Conservation (phyloP, 2,329 filamentous ascomycete genomes). For the Stachybotrys echinatus region DNA sequence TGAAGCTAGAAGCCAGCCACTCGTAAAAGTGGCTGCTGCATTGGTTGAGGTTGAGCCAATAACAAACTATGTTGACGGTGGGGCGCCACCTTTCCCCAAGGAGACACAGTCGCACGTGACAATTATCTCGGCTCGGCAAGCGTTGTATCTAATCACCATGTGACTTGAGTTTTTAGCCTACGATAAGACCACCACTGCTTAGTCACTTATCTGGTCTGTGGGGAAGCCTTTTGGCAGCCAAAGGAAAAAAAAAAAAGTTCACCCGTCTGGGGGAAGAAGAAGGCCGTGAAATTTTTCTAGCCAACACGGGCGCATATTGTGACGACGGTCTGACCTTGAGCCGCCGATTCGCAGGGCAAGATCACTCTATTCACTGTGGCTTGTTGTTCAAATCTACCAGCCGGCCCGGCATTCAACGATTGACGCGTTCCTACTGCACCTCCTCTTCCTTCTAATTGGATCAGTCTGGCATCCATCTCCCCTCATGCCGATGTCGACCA, state of each 20-base stretch:
- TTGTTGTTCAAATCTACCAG: too few relatives aligned
- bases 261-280: constrained; percentile 15
- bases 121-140: too few relatives aligned
- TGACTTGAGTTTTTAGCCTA: too few relatives aligned
- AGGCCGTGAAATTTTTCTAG: constrained; percentile 28
- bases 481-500: constrained; percentile 48
- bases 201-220: constrained; percentile 8
- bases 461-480: not conserved
- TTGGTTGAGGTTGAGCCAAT: too few relatives aligned
- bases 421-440: not conserved
- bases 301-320: constrained; percentile 14
- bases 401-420: too few relatives aligned
- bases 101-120: too few relatives aligned
- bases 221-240: constrained; percentile 10
- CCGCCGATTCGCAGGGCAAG: not conserved
- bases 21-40: too few relatives aligned
- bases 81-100: too few relatives aligned
- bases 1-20: too few relatives aligned
- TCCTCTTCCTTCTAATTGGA: not conserved
- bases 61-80: too few relatives aligned
- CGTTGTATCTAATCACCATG: too few relatives aligned
- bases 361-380: not conserved
- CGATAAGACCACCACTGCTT: not conserved
- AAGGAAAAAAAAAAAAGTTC: constrained; percentile 26
- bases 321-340: constrained; percentile 1